Conservation (phyloP, 768 basidiomycete genomes). For the Mycena haematopus region DNA sequence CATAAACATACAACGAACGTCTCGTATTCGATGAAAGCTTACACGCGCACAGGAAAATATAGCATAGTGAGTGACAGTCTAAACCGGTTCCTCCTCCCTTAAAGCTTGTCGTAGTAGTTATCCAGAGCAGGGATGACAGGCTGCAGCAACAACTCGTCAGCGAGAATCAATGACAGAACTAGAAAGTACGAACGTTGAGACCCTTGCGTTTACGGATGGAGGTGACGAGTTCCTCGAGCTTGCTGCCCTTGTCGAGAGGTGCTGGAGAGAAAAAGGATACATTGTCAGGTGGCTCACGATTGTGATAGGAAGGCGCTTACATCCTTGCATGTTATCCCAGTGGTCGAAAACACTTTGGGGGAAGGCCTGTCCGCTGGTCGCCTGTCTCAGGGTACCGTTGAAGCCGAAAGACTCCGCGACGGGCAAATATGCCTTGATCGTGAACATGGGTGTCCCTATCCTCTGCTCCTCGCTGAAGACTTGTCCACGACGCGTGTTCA, state of each 20-base stretch:
- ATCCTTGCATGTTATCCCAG: slow-evolving; percentile 85
- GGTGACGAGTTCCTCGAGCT: slow-evolving; percentile 67
- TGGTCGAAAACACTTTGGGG: slow-evolving; percentile 95
- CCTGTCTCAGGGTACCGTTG: slow-evolving; percentile 92
- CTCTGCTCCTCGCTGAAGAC: slow-evolving; percentile 98
- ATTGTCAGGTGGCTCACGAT: background rate
- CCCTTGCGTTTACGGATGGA: slow-evolving; percentile 75
- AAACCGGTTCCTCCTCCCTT: slow-evolving; percentile 28
- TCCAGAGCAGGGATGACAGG: slow-evolving; percentile 71
- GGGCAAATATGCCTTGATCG: slow-evolving; percentile 95
- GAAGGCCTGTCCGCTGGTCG: slow-evolving; percentile 97
- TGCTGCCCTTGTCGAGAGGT: slow-evolving; percentile 71
- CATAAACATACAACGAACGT: slow-evolving; percentile 16
- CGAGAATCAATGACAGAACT: background rate
- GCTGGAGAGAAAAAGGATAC: slow-evolving; percentile 38
- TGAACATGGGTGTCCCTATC: slow-evolving; percentile 98
- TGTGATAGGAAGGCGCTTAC: slow-evolving; percentile 47
- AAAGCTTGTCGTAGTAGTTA: slow-evolving; percentile 75
- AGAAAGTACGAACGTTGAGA: slow-evolving; percentile 56
- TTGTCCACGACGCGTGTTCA: slow-evolving; percentile 98
- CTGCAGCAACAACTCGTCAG: slow-evolving; percentile 38
- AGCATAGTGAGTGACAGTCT: slow-evolving; percentile 9
- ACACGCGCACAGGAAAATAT: slow-evolving; percentile 10
- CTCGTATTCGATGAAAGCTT: slow-evolving; percentile 24
- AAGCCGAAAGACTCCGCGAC: slow-evolving; percentile 95